Evolutionary conservation across 164 flowering plant species (phyloP), one percentile per base, ranked within the genome.

Genomic region (Sedum album): DNA sequence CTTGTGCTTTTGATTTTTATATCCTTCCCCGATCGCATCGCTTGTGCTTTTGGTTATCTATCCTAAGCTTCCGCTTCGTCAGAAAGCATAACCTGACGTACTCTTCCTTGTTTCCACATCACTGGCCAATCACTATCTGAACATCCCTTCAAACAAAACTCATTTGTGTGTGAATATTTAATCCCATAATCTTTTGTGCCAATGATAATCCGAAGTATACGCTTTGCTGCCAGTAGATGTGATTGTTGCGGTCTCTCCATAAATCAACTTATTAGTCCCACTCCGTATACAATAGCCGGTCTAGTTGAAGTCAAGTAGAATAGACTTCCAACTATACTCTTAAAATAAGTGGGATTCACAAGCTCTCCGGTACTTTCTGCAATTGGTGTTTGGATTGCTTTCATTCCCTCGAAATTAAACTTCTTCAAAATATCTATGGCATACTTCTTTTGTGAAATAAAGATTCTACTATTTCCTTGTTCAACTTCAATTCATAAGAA

Each of bases 391-490:
- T 23, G 15, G 4, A 61, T 25, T 2, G 30, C 0, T 25, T 61
- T 28, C 65, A 10, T 39, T 23, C 9, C 8, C 26, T 61, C 65
- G 18, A 61, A 25, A 6, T 61, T 61, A 15, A 61, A 61, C 18
- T 31, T 6, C 28, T 25, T 61, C 10, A 61, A 30, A 18, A 61
- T 61, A 61, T 61, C 65, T 61, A 1, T 0, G 5, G 2, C 65
- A 25, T 61, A 61, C 33, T 61, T 61, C 31, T 61, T 61, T 5
- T 61, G 30, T 5, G 65, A 61, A 33, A 61, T 61, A 25, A 61
- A 61, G 4, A 61, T 25, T 30, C 65, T 33, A 23, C 28, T 0
- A 25, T 61, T 17, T 5, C 15, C 15, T 28, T 62, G 65, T 18
- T 20, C 31, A n/a, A 62, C 65, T 18, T 62, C 31, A 62, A 25